Evolutionary conservation across 2,329 filamentous ascomycete species (phyloP), one percentile per base, ranked within the genome.

Genomic region (Blastomyces gilchristii): DNA sequence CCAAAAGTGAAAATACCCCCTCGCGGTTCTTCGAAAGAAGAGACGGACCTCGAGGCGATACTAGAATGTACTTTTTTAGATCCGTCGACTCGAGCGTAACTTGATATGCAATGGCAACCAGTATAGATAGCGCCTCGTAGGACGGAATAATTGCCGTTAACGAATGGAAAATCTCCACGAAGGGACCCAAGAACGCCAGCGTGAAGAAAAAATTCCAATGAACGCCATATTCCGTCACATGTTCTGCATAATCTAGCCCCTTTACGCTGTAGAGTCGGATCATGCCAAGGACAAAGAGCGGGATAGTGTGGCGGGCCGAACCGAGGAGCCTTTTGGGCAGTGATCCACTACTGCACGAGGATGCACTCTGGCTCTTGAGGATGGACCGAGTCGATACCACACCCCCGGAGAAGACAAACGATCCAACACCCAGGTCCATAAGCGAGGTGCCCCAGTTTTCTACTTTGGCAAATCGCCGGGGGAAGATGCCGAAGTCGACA

Each of bases 121-220:
- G 71, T 63, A 96, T 77, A 0, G 90, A 86, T 37, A 97, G 81
- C 1, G 84, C 79, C 18, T 91, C 87, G 71, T 91, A 93, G 0
- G 89, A 93, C 2, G 89, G 89, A 3, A 96, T 76, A 62, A 88
- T 71, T 18, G 82, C 80, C 63, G 93, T 83, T 0, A 87, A 78
- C 0, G 88, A 83, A 72, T 95, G 90, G 65, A 93, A 90, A 0
- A 94, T 74, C 37, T 93, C 91, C 61, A 96, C 86, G 70, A 96
- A 96, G 0, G 92, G 92, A 0, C 93, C 91, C 31, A 99, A 78
- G 58, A 97, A 83, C 6, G 87, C 92, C 11, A 99, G 81, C 0
- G 94, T 99, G 77, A 97, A 97, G 82, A 99, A 99, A 76, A 99
- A 99, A 75, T 99, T 99, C 94, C 94, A 99, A 75, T 99, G 94